Evolutionary conservation across 495 filamentous ascomycete genomes (phyloP).

Genomic region (Penicillium pancosmium): DNA sequence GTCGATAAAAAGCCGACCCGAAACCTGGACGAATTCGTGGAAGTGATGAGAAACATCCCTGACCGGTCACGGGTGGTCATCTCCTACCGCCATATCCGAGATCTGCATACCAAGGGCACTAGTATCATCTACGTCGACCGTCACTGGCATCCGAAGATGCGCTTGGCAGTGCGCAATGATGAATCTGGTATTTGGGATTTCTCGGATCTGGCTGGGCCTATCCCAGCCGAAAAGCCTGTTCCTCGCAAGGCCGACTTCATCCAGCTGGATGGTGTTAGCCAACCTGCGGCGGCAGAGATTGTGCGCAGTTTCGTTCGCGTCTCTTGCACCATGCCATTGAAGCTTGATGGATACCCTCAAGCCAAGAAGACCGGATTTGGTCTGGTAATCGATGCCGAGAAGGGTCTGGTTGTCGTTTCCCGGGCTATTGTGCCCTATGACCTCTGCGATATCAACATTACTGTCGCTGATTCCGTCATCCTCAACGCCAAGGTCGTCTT

Average conservation of each 20-base stretch:
- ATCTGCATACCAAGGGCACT: constrained; percentile 92
- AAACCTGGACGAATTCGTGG: constrained; percentile 84
- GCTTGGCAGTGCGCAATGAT: constrained; percentile 90
- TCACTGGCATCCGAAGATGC: constrained; percentile 95
- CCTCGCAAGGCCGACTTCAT: constrained; percentile 86
- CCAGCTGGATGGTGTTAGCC: constrained; percentile 81
- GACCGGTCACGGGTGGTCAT: constrained; percentile 88
- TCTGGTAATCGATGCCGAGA: constrained; percentile 91
- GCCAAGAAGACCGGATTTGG: constrained; percentile 93
- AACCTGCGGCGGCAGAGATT: constrained; percentile 87
- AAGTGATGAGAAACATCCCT: constrained; percentile 87
- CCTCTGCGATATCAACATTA: constrained; percentile 92
- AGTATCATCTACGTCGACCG: constrained; percentile 91
- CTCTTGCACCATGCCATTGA: constrained; percentile 87
- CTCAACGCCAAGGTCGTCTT: constrained; percentile 93
- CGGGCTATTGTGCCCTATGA: constrained; percentile 94
- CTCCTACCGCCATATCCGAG: constrained; percentile 92
- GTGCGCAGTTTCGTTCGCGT: constrained; percentile 95
- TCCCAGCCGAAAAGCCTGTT: constrained; percentile 71
- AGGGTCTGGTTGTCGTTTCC: constrained; percentile 91
- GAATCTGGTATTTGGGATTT: constrained; percentile 94
- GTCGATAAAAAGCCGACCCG: constrained; percentile 88
- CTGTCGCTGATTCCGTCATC: constrained; percentile 93
- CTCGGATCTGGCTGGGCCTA: constrained; percentile 74
- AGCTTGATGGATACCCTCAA: constrained; percentile 94